phyloP scores from a whole-genome alignment of 163 green algal species.

The Scenedesmus sp. region DNA sequence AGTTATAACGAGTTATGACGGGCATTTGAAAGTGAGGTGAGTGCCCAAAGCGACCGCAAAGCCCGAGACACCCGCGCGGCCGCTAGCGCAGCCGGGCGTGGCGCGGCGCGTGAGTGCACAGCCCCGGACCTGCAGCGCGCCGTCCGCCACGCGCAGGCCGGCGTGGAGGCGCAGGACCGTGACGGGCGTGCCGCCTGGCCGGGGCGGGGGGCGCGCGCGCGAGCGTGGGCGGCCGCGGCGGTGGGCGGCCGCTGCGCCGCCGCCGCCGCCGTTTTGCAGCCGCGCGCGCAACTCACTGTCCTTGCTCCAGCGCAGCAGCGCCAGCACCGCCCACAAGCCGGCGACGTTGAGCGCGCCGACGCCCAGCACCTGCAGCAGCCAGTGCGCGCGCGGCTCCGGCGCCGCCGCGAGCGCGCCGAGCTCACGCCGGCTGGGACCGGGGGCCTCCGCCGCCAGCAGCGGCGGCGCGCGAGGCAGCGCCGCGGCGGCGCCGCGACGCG shows the following conservation, averaged over 20 bases:
- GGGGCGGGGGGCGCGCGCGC: not conserved
- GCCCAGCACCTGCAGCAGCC: conserved; percentile 29
- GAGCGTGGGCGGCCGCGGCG: conserved; percentile 1
- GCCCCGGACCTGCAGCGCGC: no score
- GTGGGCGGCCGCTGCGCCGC: no score
- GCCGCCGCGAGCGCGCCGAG: conserved; percentile 1
- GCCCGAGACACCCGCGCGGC: no score
- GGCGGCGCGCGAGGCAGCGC: not conserved
- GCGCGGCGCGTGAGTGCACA: no score
- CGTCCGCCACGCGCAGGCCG: conserved; percentile 13
- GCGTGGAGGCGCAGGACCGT: conserved; percentile 14
- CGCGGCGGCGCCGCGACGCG: no score
- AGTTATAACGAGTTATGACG: no score
- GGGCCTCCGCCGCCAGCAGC: not conserved
- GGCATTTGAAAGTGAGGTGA: no score
- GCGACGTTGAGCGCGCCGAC: conserved; percentile 27
- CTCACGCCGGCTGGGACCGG: not conserved
- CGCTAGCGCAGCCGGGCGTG: no score
- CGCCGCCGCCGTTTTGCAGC: no score
- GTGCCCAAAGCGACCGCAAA: no score
- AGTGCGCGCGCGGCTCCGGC: conserved; percentile 10
- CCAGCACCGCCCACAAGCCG: conserved; percentile 24
- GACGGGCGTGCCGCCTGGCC: conserved; percentile 24
- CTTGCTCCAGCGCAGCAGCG: conserved; percentile 6
- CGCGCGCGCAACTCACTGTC: conserved; percentile 24